Evolutionary conservation across 2,329 filamentous ascomycete genomes (phyloP).

Genomic region (Apiospora phragmitis): DNA sequence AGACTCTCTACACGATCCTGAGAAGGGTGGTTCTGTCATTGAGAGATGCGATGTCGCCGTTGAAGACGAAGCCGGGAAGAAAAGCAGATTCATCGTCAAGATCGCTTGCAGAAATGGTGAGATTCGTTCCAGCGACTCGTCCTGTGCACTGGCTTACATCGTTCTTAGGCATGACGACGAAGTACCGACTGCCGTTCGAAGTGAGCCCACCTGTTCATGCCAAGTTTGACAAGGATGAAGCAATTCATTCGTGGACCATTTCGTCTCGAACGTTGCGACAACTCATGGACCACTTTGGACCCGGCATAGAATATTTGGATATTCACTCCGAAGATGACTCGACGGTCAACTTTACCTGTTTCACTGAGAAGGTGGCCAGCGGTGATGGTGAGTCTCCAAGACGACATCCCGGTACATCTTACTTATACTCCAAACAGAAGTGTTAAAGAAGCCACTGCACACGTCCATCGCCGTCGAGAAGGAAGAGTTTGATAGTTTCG

Average conservation of each 20-base stretch:
- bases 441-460: slow-evolving; percentile 77
- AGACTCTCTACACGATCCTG: slow-evolving; percentile 57
- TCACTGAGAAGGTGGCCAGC: slow-evolving; percentile 75
- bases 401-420: background rate
- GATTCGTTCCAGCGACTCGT: background rate
- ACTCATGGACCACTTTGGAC: slow-evolving; percentile 78
- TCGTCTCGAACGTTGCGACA: slow-evolving; percentile 70
- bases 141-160: slow-evolving; percentile 11
- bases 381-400: slow-evolving; percentile 54
- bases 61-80: slow-evolving; percentile 68
- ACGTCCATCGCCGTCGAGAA: slow-evolving; percentile 77
- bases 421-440: slow-evolving; percentile 47
- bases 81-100: slow-evolving; percentile 73
- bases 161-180: slow-evolving; percentile 67
- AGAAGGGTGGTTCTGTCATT: slow-evolving; percentile 65
- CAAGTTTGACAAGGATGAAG: slow-evolving; percentile 67
- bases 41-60: slow-evolving; percentile 74
- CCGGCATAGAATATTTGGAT: slow-evolving; percentile 78
- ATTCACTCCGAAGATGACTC: slow-evolving; percentile 73
- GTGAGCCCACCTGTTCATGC: slow-evolving; percentile 73
- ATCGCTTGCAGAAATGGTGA: slow-evolving; percentile 72
- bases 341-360: slow-evolving; percentile 76
- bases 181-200: slow-evolving; percentile 76
- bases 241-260: slow-evolving; percentile 71
- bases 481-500: slow-evolving; percentile 74